These are phyloP conservation scores for Colletotrichum aenigma DNA, from an alignment of 2,329 filamentous ascomycete species.

Conservation along the genomic window DNA sequence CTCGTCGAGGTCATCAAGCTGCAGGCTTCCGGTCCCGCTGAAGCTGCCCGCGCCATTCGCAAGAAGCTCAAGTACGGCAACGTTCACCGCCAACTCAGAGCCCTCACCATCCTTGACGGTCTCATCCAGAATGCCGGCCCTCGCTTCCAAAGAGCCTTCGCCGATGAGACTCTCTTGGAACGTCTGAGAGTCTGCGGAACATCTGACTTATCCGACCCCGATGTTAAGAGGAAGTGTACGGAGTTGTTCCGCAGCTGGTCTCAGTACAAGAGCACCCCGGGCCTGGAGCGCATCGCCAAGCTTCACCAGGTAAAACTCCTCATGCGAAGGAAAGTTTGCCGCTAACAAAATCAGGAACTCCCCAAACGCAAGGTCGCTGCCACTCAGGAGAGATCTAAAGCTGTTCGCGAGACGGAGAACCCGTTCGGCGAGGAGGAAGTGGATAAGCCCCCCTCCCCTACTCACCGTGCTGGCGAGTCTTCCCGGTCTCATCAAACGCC, in stretches of 20 bases:
- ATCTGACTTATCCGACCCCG: conserved; percentile 80
- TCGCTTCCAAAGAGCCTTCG: conserved; percentile 85
- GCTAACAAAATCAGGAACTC: conserved; percentile 52
- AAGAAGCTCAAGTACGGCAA: conserved; percentile 99
- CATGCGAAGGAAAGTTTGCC: no score
- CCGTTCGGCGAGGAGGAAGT: conserved; percentile 73
- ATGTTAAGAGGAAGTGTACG: conserved; percentile 88
- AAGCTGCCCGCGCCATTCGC: conserved; percentile 88
- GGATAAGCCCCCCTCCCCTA: conserved; percentile 41
- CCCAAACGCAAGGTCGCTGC: conserved; percentile 72
- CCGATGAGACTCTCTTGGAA: conserved; percentile 90
- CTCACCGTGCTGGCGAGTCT: conserved; percentile 20
- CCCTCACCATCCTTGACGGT: conserved; percentile 87
- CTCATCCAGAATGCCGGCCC: conserved; percentile 93
- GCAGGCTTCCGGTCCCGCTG: conserved; percentile 82
- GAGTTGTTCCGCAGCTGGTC: conserved; percentile 89
- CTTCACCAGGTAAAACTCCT: conserved; percentile 66
- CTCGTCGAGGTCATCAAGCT: conserved; percentile 93
- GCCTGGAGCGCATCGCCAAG: conserved; percentile 78
- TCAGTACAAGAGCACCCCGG: conserved; percentile 80
- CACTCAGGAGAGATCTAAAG: conserved; percentile 80
- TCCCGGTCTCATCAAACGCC: conserved; percentile 32
- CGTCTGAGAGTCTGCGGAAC: conserved; percentile 87
- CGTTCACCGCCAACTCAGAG: conserved; percentile 88
- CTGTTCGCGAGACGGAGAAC: conserved; percentile 79